Percentiles rank a stretch among this genome's conserved stretches.
These are phyloP conservation scores for Halophytophthora batemanensis DNA, from an alignment of 352 stramenopile genomes.

Conservation along the genomic window DNA sequence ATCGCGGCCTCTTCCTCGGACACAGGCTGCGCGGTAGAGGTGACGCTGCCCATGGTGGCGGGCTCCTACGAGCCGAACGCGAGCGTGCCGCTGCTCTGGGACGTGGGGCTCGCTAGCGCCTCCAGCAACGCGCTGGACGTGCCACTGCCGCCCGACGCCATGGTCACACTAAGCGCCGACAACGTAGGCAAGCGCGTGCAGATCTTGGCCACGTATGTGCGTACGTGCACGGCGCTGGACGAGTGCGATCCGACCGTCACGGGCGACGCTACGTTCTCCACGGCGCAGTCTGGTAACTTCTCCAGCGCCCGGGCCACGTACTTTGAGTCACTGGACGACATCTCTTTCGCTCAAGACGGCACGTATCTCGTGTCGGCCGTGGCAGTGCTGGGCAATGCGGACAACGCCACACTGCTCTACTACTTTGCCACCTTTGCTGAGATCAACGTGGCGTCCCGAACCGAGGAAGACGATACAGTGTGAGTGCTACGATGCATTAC, in stretches of 20 bases:
- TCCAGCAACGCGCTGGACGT: constrained; percentile 47
- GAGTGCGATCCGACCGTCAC: constrained; percentile 35
- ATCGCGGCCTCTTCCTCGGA: constrained; percentile 23
- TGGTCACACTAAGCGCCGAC: constrained; percentile 28
- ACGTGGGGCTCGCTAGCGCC: constrained; percentile 22
- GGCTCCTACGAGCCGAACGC: constrained; percentile 32
- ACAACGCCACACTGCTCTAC: constrained; percentile 36
- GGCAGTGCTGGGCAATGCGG: constrained; percentile 33
- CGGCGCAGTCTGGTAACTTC: constrained; percentile 43
- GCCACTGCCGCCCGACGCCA: constrained; percentile 30
- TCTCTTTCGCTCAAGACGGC: constrained; percentile 33
- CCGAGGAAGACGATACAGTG: constrained; percentile 13
- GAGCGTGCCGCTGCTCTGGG: constrained; percentile 47
- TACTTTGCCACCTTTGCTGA: constrained; percentile 49
- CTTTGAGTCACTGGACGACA: constrained; percentile 37
- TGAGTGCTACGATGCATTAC: constrained; percentile 8
- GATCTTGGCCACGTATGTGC: constrained; percentile 46
- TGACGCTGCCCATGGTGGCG: constrained; percentile 31
- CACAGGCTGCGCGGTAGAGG: constrained; percentile 27
- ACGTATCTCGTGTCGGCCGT: constrained; percentile 46
- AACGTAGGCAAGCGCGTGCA: constrained; percentile 27
- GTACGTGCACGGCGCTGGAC: constrained; percentile 28
- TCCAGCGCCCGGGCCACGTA: constrained; percentile 22
- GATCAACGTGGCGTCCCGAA: constrained; percentile 28
- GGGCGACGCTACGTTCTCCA: constrained; percentile 16